Conservation (phyloP, 2,329 filamentous ascomycete genomes). For the Fusarium sp. region DNA sequence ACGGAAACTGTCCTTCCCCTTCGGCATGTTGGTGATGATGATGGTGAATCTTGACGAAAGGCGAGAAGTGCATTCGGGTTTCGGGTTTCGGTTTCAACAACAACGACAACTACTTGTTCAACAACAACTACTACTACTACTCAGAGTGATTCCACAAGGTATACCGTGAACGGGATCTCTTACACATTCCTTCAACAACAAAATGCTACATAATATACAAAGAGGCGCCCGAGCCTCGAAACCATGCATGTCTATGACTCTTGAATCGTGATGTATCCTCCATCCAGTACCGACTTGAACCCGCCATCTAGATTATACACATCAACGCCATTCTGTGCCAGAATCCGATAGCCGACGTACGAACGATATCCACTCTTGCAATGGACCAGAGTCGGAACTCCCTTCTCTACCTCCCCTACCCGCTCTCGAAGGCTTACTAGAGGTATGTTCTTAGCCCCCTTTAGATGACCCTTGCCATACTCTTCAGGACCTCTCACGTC, state of each 20-base stretch:
- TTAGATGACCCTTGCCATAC: constrained; percentile 10
- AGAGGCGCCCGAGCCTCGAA: constrained; percentile 3
- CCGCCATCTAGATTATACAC: constrained; percentile 6
- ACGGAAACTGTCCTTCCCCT: not conserved
- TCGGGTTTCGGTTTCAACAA: constrained; percentile 31
- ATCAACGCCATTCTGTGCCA: not conserved
- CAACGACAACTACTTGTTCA: not conserved
- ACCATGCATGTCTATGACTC: constrained; percentile 15
- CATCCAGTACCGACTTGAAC: not conserved
- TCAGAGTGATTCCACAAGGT: constrained; percentile 13
- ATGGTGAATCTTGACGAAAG: constrained; percentile 31
- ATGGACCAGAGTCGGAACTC: constrained; percentile 6
- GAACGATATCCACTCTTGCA: constrained; percentile 15
- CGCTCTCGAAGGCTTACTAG: constrained; percentile 3
- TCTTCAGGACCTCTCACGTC: constrained; percentile 18
- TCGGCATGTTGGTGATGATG: constrained; percentile 20
- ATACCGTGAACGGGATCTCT: constrained; percentile 23
- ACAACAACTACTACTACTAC: not conserved
- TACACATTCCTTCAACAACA: constrained; percentile 40
- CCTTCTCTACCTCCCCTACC: not conserved
- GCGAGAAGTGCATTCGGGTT: constrained; percentile 27
- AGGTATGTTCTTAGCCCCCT: constrained; percentile 19
- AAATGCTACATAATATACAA: constrained; percentile 25
- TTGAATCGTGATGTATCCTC: constrained; percentile 21
- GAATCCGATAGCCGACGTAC: not conserved